A percentile compares a stretch with the other conserved stretches of the same genome.
Conservation (phyloP, 2,329 filamentous ascomycete species). For the Hymenoscyphus salicellus region DNA sequence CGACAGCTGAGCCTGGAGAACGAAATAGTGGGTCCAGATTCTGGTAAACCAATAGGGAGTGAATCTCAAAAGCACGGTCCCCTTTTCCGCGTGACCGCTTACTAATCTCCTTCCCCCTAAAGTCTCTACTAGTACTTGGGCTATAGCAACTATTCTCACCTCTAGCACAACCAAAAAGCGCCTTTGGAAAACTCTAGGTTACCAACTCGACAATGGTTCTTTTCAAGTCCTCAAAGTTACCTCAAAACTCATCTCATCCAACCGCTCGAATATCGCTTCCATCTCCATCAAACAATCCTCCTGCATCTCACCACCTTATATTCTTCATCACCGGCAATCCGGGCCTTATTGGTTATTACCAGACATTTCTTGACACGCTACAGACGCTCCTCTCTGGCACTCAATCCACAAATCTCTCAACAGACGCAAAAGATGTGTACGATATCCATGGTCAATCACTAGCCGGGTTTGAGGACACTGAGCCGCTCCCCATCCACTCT, state of each 20-base stretch:
- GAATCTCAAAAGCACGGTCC: no score
- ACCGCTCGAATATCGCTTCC: slow-evolving; percentile 23
- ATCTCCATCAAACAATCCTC: slow-evolving; percentile 16
- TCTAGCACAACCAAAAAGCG: background rate
- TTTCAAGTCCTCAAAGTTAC: background rate
- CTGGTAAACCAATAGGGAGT: background rate
- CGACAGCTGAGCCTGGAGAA: background rate
- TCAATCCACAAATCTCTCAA: slow-evolving; percentile 36
- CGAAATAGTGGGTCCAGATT: background rate
- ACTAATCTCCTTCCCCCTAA: no score
- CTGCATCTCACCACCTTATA: slow-evolving; percentile 46
- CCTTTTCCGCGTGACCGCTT: no score
- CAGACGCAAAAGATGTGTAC: slow-evolving; percentile 19
- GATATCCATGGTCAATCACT: slow-evolving; percentile 59
- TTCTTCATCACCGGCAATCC: slow-evolving; percentile 77
- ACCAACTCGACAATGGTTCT: background rate
- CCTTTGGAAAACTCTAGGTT: background rate
- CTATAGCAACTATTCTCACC: no score
- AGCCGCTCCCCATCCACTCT: slow-evolving; percentile 39
- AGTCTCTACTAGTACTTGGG: no score
- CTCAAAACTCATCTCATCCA: background rate
- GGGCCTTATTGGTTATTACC: slow-evolving; percentile 71
- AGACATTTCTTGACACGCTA: slow-evolving; percentile 60
- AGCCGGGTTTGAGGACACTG: slow-evolving; percentile 55
- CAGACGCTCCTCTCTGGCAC: slow-evolving; percentile 50